Evolutionary conservation across 106 monocot species (phyloP).

Genomic region (Allium sativum): DNA sequence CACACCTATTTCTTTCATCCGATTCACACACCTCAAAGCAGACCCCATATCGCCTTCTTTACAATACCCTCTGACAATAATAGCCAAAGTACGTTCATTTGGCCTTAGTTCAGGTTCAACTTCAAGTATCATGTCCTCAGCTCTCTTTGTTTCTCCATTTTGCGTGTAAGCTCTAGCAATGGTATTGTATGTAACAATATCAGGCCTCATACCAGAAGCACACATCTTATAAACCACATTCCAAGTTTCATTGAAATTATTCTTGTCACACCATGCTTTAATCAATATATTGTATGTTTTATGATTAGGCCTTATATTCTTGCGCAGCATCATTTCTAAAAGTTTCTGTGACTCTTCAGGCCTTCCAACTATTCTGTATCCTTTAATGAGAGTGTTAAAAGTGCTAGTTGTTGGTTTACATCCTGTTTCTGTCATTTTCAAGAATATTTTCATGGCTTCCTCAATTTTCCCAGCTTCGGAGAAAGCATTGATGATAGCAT

Average conservation of each 20-base stretch:
- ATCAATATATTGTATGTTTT: constrained; percentile 83
- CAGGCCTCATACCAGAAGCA: constrained; percentile 46
- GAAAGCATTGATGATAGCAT: constrained; percentile 83
- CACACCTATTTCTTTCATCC: constrained; percentile 53
- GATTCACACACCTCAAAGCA: constrained; percentile 58
- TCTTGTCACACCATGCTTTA: constrained; percentile 75
- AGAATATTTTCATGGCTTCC: constrained; percentile 62
- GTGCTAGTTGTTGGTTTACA: constrained; percentile 67
- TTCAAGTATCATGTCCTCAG: constrained; percentile 64
- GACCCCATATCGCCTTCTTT: constrained; percentile 66
- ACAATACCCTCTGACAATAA: constrained; percentile 72
- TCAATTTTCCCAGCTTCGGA: constrained; percentile 71
- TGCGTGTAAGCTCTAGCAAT: constrained; percentile 69
- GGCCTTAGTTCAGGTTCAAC: constrained; percentile 50
- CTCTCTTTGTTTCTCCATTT: constrained; percentile 65
- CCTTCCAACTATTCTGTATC: constrained; percentile 56
- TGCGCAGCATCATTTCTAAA: constrained; percentile 49
- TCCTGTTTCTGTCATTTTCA: constrained; percentile 66
- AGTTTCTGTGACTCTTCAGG: constrained; percentile 65
- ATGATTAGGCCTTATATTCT: constrained; percentile 41
- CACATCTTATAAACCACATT: constrained; percentile 53
- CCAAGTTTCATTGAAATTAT: constrained; percentile 73
- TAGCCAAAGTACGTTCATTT: constrained; percentile 74
- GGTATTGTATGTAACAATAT: constrained; percentile 86
- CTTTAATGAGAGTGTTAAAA: constrained; percentile 91